phyloP scores from a whole-genome alignment of 805 yeast species.

The Candida anglica region DNA sequence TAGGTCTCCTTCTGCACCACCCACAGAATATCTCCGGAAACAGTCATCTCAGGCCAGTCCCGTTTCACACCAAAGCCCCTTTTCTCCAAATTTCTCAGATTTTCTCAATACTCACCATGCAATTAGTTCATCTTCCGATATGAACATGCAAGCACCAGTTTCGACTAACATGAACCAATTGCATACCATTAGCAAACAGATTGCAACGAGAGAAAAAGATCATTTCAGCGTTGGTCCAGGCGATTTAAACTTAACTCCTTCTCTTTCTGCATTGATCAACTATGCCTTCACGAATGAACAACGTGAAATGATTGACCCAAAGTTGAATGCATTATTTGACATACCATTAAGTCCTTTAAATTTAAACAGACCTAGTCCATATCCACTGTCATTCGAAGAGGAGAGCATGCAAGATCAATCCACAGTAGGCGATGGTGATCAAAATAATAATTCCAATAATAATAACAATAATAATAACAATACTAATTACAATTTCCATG shows the following conservation, averaged over 20 bases:
- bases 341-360: slow-evolving; percentile 27
- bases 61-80: slow-evolving; percentile 4
- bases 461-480: background rate
- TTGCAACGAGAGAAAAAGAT: background rate
- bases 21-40: slow-evolving; percentile 4
- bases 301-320: slow-evolving; percentile 11
- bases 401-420: too few relatives aligned
- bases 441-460: background rate
- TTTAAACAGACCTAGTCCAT: slow-evolving; percentile 4
- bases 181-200: background rate
- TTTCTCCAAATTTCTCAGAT: slow-evolving; percentile 12
- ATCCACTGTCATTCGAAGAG: too few relatives aligned
- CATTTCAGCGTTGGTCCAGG: background rate
- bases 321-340: slow-evolving; percentile 11
- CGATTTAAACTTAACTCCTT: slow-evolving; percentile 27
- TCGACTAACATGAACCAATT: background rate
- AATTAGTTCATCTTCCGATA: background rate
- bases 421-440: background rate
- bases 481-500: background rate
- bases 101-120: slow-evolving; percentile 3
- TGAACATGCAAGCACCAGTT: too few relatives aligned
- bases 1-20: slow-evolving; percentile 8
- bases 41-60: slow-evolving; percentile 4
- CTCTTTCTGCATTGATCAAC: slow-evolving; percentile 34
- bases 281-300: slow-evolving; percentile 27